Conservation (phyloP, 148 eudicot genomes). For the Rhododendron simsii region DNA sequence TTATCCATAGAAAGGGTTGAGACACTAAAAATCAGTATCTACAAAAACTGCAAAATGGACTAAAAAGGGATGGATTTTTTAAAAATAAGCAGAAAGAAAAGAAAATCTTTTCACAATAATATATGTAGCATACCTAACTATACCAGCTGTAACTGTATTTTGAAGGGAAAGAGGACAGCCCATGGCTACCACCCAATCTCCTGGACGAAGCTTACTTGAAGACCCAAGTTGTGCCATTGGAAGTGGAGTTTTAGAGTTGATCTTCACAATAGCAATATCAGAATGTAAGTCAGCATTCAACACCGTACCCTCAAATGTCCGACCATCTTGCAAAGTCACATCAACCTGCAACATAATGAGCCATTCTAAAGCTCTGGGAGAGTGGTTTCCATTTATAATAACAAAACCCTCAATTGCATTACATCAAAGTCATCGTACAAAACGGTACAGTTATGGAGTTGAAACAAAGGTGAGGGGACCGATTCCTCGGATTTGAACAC, state of each 20-base stretch:
- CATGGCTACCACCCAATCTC: slow-evolving; percentile 96
- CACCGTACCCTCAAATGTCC: slow-evolving; percentile 82
- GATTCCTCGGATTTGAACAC: background rate
- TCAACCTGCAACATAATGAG: slow-evolving; percentile 54
- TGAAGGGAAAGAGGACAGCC: slow-evolving; percentile 94
- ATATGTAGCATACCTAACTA: slow-evolving; percentile 55
- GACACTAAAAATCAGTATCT: background rate
- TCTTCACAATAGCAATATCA: slow-evolving; percentile 84
- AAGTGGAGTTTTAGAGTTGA: slow-evolving; percentile 79
- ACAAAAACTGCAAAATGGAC: background rate
- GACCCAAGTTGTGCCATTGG: slow-evolving; percentile 81
- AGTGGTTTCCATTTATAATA: background rate
- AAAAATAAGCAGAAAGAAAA: background rate
- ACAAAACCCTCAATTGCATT: background rate
- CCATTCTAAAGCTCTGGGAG: background rate
- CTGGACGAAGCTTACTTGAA: slow-evolving; percentile 88
- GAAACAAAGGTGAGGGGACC: background rate
- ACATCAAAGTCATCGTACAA: background rate
- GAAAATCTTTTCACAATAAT: background rate
- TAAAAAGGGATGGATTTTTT: background rate
- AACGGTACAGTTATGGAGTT: background rate
- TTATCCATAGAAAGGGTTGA: background rate
- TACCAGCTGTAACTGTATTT: slow-evolving; percentile 95
- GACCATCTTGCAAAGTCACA: slow-evolving; percentile 95
- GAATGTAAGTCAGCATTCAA: slow-evolving; percentile 91